Conservation (phyloP, 345 rosid genomes). For the Pelargonium nanum region DNA sequence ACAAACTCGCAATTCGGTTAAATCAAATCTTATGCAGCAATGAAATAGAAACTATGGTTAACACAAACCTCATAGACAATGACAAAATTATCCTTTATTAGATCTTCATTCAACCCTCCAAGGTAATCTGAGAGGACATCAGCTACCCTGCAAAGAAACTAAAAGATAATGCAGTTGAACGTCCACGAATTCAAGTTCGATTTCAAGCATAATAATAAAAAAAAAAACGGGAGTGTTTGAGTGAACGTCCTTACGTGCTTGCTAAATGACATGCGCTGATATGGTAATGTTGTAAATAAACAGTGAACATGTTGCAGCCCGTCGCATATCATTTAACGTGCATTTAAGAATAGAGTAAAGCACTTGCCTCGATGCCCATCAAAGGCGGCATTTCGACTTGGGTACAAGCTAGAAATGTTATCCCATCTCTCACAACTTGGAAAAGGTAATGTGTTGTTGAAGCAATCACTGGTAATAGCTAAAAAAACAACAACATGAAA, state of each 20-base stretch:
- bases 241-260: no score
- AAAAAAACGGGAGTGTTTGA: no score
- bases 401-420: slow-evolving; percentile 86
- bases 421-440: slow-evolving; percentile 78
- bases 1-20: slow-evolving; percentile 6
- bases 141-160: slow-evolving; percentile 94
- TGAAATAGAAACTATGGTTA: not conserved
- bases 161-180: slow-evolving; percentile 19
- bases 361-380: slow-evolving; percentile 84
- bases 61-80: slow-evolving; percentile 83
- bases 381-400: slow-evolving; percentile 97
- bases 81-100: slow-evolving; percentile 84
- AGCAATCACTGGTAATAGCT: slow-evolving; percentile 81
- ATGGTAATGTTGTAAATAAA: no score
- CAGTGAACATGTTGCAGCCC: no score
- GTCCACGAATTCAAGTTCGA: slow-evolving; percentile 3
- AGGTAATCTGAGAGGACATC: slow-evolving; percentile 77
- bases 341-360: slow-evolving; percentile 1
- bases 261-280: no score
- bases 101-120: slow-evolving; percentile 91
- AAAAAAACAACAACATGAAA: slow-evolving; percentile 11
- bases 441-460: slow-evolving; percentile 92
- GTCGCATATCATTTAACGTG: no score
- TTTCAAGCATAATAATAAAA: no score
- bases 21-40: slow-evolving; percentile 1